These are phyloP conservation scores for Plasmodium reichenowi DNA, from an alignment of 169 alveolate genomes.

Conservation along the genomic window DNA sequence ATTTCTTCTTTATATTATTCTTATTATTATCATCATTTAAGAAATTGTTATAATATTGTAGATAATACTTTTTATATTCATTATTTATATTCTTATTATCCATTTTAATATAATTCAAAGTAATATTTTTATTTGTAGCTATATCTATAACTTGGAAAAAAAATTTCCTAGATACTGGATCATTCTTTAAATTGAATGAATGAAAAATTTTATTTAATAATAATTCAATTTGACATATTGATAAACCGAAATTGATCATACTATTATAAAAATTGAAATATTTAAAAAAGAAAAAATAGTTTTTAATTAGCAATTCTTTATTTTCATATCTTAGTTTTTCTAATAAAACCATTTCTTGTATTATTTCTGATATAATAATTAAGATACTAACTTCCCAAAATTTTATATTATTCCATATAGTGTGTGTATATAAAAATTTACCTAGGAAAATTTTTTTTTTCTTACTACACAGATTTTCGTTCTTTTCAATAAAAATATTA, in stretches of 20 bases:
- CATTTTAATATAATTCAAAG: slow-evolving; percentile 62
- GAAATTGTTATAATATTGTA: slow-evolving; percentile 57
- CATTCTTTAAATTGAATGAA: slow-evolving; percentile 48
- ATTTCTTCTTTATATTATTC: not conserved
- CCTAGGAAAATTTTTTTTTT: slow-evolving; percentile 21
- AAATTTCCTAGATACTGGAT: slow-evolving; percentile 52
- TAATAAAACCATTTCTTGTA: slow-evolving; percentile 49
- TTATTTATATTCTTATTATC: slow-evolving; percentile 32
- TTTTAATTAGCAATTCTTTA: slow-evolving; percentile 60
- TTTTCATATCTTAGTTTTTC: slow-evolving; percentile 65
- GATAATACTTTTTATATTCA: slow-evolving; percentile 59
- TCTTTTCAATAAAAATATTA: not conserved
- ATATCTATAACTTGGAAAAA: slow-evolving; percentile 60
- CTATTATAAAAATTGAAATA: slow-evolving; percentile 54
- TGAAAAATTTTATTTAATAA: slow-evolving; percentile 53
- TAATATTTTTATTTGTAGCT: slow-evolving; percentile 65
- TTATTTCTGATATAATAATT: slow-evolving; percentile 59
- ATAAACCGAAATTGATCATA: slow-evolving; percentile 60
- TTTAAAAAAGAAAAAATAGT: slow-evolving; percentile 67
- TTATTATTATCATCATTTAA: slow-evolving; percentile 33
- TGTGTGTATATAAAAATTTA: slow-evolving; percentile 54
- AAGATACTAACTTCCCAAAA: slow-evolving; percentile 65
- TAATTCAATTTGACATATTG: slow-evolving; percentile 53
- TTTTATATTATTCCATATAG: slow-evolving; percentile 58
- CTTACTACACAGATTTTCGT: not conserved